Evolutionary conservation across 139 green algal genomes (phyloP).

Genomic region (Tetraselmis chui): DNA sequence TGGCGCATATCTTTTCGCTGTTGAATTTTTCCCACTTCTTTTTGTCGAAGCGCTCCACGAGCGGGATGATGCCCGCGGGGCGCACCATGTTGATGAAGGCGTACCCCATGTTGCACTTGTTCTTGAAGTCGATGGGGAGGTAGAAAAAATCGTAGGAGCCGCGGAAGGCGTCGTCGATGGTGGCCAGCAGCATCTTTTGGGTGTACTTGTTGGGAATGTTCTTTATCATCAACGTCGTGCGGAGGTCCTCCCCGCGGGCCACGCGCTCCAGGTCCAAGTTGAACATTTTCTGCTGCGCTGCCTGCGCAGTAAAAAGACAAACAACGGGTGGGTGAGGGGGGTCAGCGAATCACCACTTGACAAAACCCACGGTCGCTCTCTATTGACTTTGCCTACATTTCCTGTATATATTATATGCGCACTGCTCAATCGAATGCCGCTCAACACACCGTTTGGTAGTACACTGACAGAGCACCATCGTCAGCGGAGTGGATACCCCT

Average conservation of each 20-base stretch:
- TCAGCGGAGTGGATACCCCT: too few relatives aligned
- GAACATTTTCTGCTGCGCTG: background rate
- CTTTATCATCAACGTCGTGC: constrained; percentile 97
- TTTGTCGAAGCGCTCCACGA: constrained; percentile 85
- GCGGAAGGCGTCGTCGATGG: constrained; percentile 82
- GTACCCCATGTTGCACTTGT: constrained; percentile 99
- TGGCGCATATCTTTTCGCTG: constrained; percentile 87
- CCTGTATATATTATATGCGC: too few relatives aligned
- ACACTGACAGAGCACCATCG: too few relatives aligned
- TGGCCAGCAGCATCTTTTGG: constrained; percentile 96
- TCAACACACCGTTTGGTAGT: too few relatives aligned
- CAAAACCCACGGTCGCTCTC: too few relatives aligned
- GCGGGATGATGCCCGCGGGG: constrained; percentile 67
- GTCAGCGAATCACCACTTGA: too few relatives aligned
- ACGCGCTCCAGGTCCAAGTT: background rate
- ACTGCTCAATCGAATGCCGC: too few relatives aligned
- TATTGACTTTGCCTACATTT: too few relatives aligned
- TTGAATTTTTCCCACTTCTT: constrained; percentile 97
- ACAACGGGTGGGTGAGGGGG: too few relatives aligned
- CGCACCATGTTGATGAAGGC: constrained; percentile 96
- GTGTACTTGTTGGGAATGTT: constrained; percentile 99
- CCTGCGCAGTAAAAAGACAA: too few relatives aligned
- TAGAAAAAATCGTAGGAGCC: constrained; percentile 90
- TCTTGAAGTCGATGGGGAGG: constrained; percentile 96
- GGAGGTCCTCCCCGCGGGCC: constrained; percentile 65